These are phyloP conservation scores for Glycine latifolia DNA, from an alignment of 306 rosid species.

Conservation along the genomic window DNA sequence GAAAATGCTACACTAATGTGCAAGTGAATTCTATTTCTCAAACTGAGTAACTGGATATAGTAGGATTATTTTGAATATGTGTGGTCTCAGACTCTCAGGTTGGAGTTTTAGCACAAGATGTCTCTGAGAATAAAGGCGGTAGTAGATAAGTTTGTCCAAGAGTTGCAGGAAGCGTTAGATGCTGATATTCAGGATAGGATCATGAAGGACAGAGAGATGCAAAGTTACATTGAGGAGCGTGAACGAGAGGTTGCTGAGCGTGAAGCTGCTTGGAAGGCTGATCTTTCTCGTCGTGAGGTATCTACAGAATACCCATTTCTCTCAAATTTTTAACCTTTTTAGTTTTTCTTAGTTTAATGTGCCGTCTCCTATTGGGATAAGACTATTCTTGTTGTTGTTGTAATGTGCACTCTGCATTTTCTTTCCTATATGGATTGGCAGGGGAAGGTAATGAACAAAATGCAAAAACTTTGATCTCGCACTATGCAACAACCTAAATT, in stretches of 20 bases:
- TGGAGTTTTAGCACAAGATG: constrained; percentile 51
- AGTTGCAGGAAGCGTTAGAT: constrained; percentile 93
- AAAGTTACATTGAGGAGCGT: constrained; percentile 94
- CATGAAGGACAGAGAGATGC: constrained; percentile 99
- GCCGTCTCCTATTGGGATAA: too few relatives aligned
- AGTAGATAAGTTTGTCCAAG: constrained; percentile 94
- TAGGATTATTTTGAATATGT: constrained; percentile 28
- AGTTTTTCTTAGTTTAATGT: too few relatives aligned
- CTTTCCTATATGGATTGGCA: too few relatives aligned
- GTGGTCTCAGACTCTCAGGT: constrained; percentile 42
- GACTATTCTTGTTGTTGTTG: too few relatives aligned
- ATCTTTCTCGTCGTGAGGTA: constrained; percentile 99
- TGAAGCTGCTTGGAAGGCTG: constrained; percentile 99
- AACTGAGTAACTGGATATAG: constrained; percentile 2
- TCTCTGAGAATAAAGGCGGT: constrained; percentile 90
- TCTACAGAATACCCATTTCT: neutral
- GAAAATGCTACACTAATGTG: neutral
- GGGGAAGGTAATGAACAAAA: too few relatives aligned
- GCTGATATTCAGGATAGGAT: constrained; percentile 95
- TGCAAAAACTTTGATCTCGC: too few relatives aligned
- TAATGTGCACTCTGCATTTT: too few relatives aligned
- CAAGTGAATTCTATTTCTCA: neutral
- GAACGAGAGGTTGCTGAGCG: constrained; percentile 99
- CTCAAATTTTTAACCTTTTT: neutral
- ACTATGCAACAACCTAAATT: too few relatives aligned